Percentiles rank a stretch among this genome's conserved stretches.
Conservation (phyloP, 2,329 filamentous ascomycete genomes). For the Hypoxylon sp. region DNA sequence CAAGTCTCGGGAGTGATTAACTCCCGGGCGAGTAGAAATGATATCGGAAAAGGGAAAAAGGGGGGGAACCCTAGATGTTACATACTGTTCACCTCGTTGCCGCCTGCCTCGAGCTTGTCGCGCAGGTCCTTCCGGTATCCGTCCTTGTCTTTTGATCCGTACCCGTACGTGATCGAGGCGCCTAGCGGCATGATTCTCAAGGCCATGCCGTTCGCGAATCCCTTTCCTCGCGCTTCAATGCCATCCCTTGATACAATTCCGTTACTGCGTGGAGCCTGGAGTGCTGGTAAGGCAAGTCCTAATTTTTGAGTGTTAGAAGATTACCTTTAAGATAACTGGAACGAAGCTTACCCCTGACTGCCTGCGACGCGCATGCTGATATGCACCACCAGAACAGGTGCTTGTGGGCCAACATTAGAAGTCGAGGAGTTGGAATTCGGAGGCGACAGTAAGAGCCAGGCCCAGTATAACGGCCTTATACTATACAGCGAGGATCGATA, state of each 20-base stretch:
- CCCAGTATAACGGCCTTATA: neutral
- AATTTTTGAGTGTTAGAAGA: conserved; percentile 17
- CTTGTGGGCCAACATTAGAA: conserved; percentile 27
- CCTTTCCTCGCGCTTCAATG: conserved; percentile 12
- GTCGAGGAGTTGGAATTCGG: neutral
- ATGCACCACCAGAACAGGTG: conserved; percentile 30
- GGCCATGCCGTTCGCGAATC: conserved; percentile 43
- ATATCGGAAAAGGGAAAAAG: too few species aligned
- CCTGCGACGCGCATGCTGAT: conserved; percentile 29
- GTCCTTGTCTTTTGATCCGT: conserved; percentile 50
- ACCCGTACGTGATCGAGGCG: conserved; percentile 54
- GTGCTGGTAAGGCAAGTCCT: conserved; percentile 25
- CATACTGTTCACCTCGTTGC: conserved; percentile 52
- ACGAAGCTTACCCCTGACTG: conserved; percentile 28
- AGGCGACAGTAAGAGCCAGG: neutral
- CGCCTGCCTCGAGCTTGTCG: conserved; percentile 48
- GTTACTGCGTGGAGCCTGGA: neutral
- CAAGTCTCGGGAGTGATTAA: too few species aligned
- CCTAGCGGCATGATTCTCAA: conserved; percentile 55
- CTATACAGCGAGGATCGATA: conserved; percentile 2
- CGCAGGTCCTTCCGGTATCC: conserved; percentile 54
- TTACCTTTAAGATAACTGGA: neutral
- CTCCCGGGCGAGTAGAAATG: too few species aligned
- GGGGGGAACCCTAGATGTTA: too few species aligned
- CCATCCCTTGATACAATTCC: neutral